These are phyloP conservation scores for Amylocystis lapponica DNA, from an alignment of 768 basidiomycete genomes.

Conservation along the genomic window DNA sequence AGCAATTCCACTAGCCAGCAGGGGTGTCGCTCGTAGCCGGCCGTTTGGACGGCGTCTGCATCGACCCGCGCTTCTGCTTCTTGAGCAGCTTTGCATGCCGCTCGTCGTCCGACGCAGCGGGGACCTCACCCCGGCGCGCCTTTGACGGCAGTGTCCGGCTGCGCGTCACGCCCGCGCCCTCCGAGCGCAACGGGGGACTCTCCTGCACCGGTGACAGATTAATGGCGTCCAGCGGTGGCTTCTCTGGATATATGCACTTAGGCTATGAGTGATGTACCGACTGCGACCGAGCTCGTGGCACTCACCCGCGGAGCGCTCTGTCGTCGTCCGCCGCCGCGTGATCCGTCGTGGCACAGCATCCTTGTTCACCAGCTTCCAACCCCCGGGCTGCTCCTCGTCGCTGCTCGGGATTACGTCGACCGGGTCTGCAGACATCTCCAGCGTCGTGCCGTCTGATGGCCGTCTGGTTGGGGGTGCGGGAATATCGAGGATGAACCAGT, in stretches of 20 bases:
- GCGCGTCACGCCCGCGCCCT: constrained; percentile 38
- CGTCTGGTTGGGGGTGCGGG: constrained; percentile 51
- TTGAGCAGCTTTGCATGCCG: constrained; percentile 37
- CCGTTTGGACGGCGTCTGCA: constrained; percentile 25
- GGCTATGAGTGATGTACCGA: constrained; percentile 1
- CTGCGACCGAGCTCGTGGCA: not conserved
- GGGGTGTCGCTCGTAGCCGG: not conserved
- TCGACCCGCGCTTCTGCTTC: constrained; percentile 46
- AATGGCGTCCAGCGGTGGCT: constrained; percentile 20
- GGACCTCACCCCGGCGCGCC: constrained; percentile 9
- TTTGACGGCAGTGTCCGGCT: constrained; percentile 63
- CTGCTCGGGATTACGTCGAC: constrained; percentile 18
- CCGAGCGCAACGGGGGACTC: constrained; percentile 28
- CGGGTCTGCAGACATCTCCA: constrained; percentile 26
- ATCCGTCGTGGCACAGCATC: constrained; percentile 33
- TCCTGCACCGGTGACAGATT: constrained; percentile 47
- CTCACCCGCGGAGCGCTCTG: constrained; percentile 32
- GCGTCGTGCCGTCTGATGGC: constrained; percentile 10
- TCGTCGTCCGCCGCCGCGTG: constrained; percentile 52
- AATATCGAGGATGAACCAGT: constrained; percentile 89
- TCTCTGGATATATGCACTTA: constrained; percentile 12
- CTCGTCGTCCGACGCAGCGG: constrained; percentile 29
- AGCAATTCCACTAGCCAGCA: not conserved
- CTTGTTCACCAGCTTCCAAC: constrained; percentile 48
- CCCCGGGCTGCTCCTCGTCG: constrained; percentile 40